Percentiles rank a stretch among this genome's conserved stretches.
phyloP scores from a whole-genome alignment of 768 basidiomycete species.

The Lactarius trivialis region DNA sequence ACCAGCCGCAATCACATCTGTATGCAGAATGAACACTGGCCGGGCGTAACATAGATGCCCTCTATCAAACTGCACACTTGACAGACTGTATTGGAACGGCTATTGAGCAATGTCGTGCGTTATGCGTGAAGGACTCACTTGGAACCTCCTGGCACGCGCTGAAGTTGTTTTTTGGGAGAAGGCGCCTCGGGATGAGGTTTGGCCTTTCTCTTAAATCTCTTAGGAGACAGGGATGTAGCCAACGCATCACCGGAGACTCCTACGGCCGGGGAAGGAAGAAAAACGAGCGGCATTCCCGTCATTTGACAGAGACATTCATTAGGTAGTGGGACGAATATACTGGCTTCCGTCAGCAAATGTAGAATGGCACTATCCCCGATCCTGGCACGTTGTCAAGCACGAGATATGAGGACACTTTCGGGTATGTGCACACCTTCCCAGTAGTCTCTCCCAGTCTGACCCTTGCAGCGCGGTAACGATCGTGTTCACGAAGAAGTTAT shows the following conservation, averaged over 20 bases:
- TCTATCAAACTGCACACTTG: slow-evolving; percentile 48
- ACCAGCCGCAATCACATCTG: slow-evolving; percentile 49
- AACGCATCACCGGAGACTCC: not conserved
- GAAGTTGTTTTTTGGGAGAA: slow-evolving; percentile 7
- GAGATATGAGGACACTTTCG: not conserved
- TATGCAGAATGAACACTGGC: slow-evolving; percentile 46
- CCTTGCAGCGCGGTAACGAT: slow-evolving; percentile 59
- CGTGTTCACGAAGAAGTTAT: slow-evolving; percentile 66
- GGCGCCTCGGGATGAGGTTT: slow-evolving; percentile 3
- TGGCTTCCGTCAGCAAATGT: slow-evolving; percentile 69
- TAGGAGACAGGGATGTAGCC: not conserved
- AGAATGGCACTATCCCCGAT: slow-evolving; percentile 72
- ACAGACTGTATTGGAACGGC: slow-evolving; percentile 36
- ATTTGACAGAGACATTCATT: slow-evolving; percentile 85
- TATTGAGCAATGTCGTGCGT: not conserved
- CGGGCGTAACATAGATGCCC: slow-evolving; percentile 62
- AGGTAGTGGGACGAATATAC: slow-evolving; percentile 68
- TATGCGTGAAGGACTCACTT: slow-evolving; percentile 1
- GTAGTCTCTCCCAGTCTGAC: slow-evolving; percentile 58
- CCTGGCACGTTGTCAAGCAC: slow-evolving; percentile 35
- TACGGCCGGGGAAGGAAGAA: slow-evolving; percentile 30
- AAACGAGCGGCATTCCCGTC: slow-evolving; percentile 62
- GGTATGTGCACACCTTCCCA: slow-evolving; percentile 44
- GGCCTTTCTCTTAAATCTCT: slow-evolving; percentile 14
- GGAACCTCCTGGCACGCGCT: not conserved